Conservation (phyloP, 2,329 filamentous ascomycete species). For the Trichoderma sp. region DNA sequence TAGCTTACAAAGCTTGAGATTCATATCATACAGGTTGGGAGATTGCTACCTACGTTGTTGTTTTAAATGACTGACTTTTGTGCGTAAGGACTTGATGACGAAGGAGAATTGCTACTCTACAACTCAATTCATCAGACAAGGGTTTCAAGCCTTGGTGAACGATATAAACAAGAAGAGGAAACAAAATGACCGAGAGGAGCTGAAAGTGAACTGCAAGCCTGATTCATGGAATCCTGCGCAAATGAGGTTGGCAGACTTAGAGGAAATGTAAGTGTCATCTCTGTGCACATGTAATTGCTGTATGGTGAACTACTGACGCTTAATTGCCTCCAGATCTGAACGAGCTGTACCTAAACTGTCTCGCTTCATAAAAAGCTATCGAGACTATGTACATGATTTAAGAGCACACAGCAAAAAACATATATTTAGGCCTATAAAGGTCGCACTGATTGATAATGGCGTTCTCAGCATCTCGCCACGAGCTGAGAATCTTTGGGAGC, state of each 20-base stretch:
- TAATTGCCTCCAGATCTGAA: not conserved
- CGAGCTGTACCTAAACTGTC: not conserved
- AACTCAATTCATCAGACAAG: not conserved
- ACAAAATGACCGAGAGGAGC: not conserved
- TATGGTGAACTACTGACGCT: not conserved
- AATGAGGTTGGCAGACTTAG: not conserved
- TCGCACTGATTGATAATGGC: conserved; percentile 2
- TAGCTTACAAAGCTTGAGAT: not conserved
- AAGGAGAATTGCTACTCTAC: not conserved
- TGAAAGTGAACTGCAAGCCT: not conserved
- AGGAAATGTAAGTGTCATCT: not conserved
- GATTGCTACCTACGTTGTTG: not conserved
- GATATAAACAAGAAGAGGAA: not conserved
- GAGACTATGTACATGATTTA: not conserved
- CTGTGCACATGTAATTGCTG: not conserved
- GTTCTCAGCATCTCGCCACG: not conserved
- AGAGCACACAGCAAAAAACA: not conserved
- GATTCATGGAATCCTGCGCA: not conserved
- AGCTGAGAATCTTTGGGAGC: not conserved
- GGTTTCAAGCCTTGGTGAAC: not conserved
- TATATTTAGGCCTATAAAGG: not conserved
- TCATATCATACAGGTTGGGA: not conserved
- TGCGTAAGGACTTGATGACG: not conserved
- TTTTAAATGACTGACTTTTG: not conserved
- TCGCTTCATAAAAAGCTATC: not conserved